phyloP scores from a whole-genome alignment of 345 rosid species.

The Mangifera indica region DNA sequence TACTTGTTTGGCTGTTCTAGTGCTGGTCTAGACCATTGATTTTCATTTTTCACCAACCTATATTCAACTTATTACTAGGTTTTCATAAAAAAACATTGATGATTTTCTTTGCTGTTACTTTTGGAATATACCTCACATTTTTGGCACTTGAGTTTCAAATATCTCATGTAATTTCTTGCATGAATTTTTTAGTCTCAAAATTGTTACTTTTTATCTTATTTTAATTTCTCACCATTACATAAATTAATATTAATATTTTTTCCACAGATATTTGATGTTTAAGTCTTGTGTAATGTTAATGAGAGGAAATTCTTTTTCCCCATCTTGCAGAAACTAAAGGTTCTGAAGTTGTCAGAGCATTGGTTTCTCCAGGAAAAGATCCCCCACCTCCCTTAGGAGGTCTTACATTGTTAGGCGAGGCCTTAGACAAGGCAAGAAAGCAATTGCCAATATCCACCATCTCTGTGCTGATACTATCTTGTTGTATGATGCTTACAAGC shows the following conservation, averaged over 20 bases:
- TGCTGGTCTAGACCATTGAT: not conserved
- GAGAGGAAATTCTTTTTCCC: not conserved
- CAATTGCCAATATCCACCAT: conserved; percentile 41
- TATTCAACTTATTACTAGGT: too few species aligned
- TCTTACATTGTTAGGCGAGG: too few species aligned
- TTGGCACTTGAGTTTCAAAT: not conserved
- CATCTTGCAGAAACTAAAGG: conserved; percentile 57
- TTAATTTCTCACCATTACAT: not conserved
- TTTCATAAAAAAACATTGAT: not conserved
- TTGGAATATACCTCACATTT: not conserved
- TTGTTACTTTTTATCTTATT: not conserved
- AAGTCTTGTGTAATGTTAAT: not conserved
- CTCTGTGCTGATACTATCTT: conserved; percentile 56
- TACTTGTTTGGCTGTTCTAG: conserved; percentile 12
- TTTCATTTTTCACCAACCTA: not conserved
- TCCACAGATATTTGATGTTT: not conserved
- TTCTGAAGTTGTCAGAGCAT: conserved; percentile 51
- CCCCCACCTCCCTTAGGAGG: conserved; percentile 71
- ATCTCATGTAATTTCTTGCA: not conserved
- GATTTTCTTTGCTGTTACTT: not conserved
- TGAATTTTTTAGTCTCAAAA: not conserved
- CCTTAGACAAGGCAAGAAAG: too few species aligned
- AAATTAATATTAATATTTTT: not conserved
- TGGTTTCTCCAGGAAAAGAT: conserved; percentile 71
- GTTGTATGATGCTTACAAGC: conserved; percentile 64